These are phyloP conservation scores for Dichotomocladium elegans DNA, from an alignment of 371 early-diverging fungal genomes.

Conservation along the genomic window DNA sequence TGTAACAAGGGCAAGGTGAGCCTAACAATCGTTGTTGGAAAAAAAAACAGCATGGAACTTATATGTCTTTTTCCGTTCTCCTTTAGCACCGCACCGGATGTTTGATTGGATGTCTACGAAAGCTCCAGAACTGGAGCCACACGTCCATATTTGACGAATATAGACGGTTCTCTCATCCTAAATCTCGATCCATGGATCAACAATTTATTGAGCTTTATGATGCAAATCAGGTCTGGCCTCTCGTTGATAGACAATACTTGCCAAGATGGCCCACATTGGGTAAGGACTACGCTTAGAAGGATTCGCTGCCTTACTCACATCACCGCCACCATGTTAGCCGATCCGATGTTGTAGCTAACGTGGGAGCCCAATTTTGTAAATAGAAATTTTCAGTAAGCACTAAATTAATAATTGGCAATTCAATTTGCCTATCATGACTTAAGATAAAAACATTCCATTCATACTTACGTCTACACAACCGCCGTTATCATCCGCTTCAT, in stretches of 20 bases:
- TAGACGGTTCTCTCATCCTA: conserved; percentile 89
- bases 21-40: neutral
- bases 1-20: conserved; percentile 96
- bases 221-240: conserved; percentile 70
- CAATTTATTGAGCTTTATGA: conserved; percentile 97
- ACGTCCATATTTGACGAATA: conserved; percentile 97
- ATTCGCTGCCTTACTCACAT: too few relatives aligned
- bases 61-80: neutral
- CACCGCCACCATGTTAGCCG: neutral
- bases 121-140: conserved; percentile 90
- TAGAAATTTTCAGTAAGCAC: too few relatives aligned
- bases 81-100: conserved; percentile 92
- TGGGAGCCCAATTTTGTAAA: neutral
- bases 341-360: conserved; percentile 1
- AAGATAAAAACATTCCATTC: too few relatives aligned
- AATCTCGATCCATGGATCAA: conserved; percentile 93
- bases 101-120: conserved; percentile 90
- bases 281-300: conserved; percentile 18
- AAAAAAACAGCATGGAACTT: too few relatives aligned
- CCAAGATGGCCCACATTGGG: conserved; percentile 78
- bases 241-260: conserved; percentile 58
- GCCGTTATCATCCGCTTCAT: too few relatives aligned
- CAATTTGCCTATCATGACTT: too few relatives aligned
- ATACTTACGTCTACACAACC: too few relatives aligned
- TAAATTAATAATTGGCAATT: too few relatives aligned